Conservation (phyloP, 75 land plant species). For the Cunninghamia lanceolata region DNA sequence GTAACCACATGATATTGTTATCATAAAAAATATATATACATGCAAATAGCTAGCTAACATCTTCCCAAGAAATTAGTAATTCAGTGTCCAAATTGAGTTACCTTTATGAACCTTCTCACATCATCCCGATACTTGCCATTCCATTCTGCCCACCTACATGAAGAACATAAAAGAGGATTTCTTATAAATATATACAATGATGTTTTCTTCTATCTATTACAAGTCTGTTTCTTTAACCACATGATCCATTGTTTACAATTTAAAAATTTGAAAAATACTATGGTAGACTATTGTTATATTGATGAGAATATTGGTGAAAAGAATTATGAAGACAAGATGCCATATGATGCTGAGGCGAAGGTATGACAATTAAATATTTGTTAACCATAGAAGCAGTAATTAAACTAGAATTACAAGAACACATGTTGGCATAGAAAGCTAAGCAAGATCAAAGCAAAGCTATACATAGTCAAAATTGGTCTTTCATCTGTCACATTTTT, state of each 20-base stretch:
- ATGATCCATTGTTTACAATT: background rate
- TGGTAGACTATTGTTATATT: background rate
- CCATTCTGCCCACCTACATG: conserved; percentile 96
- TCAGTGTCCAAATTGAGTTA: conserved; percentile 3
- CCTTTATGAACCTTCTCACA: conserved; percentile 86
- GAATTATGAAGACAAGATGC: background rate
- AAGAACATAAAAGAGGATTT: background rate
- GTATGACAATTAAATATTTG: background rate
- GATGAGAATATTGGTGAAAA: background rate
- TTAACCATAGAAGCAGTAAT: background rate
- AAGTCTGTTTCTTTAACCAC: background rate
- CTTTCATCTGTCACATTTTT: background rate
- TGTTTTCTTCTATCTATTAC: background rate
- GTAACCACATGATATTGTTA: background rate
- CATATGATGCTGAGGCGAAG: background rate
- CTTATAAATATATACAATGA: background rate
- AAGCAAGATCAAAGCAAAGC: background rate
- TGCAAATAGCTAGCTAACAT: background rate
- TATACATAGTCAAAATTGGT: background rate
- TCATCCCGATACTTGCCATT: conserved; percentile 99
- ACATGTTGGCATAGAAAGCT: background rate
- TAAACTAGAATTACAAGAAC: background rate
- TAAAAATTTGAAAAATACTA: background rate
- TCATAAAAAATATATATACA: background rate
- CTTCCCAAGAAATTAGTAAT: background rate